Conservation (phyloP, 345 rosid genomes). For the Dovyalis caffra region DNA sequence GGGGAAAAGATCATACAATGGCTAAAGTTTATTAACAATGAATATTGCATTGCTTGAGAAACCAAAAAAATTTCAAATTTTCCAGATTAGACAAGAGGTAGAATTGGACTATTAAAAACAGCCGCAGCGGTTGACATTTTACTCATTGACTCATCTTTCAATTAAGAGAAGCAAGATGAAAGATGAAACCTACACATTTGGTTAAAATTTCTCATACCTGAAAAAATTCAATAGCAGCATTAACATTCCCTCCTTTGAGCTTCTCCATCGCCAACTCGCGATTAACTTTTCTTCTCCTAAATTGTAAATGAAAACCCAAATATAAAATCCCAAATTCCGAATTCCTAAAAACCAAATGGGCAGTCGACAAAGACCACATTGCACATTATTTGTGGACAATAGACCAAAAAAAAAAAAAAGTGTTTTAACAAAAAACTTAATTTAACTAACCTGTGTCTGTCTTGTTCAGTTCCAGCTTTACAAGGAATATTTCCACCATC, state of each 20-base stretch:
- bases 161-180: too few relatives aligned
- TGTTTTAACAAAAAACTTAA: background rate
- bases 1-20: background rate
- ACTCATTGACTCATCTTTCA: too few relatives aligned
- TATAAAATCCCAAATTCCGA: background rate
- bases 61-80: background rate
- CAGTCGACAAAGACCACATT: background rate
- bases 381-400: background rate
- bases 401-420: background rate
- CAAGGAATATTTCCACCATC: slow-evolving; percentile 84
- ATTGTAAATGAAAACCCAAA: background rate
- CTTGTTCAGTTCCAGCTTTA: slow-evolving; percentile 69
- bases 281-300: slow-evolving; percentile 63
- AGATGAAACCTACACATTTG: background rate
- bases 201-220: slow-evolving; percentile 47
- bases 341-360: background rate
- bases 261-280: slow-evolving; percentile 62
- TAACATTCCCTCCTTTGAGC: slow-evolving; percentile 68
- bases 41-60: too few relatives aligned
- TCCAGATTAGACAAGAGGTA: background rate
- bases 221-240: slow-evolving; percentile 71
- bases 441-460: slow-evolving; percentile 49
- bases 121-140: too few relatives aligned
- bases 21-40: background rate
- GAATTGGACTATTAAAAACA: background rate